These are phyloP conservation scores for Yamadazyma sp. DNA, from an alignment of 1,139 yeast species.

Conservation along the genomic window DNA sequence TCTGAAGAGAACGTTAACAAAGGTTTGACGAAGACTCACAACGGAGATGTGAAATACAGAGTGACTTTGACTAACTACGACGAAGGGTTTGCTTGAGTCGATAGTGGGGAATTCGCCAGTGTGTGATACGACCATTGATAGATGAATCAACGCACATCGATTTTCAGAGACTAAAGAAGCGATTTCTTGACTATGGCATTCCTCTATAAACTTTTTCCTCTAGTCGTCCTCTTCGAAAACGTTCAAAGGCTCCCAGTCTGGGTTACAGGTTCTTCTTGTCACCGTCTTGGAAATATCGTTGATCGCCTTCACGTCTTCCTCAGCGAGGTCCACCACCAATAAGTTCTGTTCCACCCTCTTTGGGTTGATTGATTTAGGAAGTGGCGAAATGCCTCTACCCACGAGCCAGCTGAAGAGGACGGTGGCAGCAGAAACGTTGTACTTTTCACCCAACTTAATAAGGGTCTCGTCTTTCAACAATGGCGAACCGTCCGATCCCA, in stretches of 20 bases:
- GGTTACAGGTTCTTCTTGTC: conserved; percentile 25
- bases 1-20: conserved; percentile 50
- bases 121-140: no score
- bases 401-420: conserved; percentile 55
- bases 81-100: conserved; percentile 8
- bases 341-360: conserved; percentile 34
- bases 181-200: no score
- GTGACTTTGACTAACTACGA: conserved; percentile 44
- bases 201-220: conserved; percentile 8
- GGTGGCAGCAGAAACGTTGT: conserved; percentile 43
- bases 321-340: conserved; percentile 27
- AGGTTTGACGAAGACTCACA: conserved; percentile 50
- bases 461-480: conserved; percentile 43
- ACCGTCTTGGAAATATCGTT: conserved; percentile 30
- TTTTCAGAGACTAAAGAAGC: no score
- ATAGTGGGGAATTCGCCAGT: no score
- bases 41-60: conserved; percentile 55
- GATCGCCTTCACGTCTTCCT: conserved; percentile 33
- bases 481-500: conserved; percentile 58
- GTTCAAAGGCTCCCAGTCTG: conserved; percentile 23
- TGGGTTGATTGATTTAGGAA: conserved; percentile 52
- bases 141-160: no score
- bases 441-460: conserved; percentile 41
- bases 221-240: background rate
- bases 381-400: conserved; percentile 48